phyloP scores from a whole-genome alignment of 176 grass and related monocot species.

The Oryza meyeriana region DNA sequence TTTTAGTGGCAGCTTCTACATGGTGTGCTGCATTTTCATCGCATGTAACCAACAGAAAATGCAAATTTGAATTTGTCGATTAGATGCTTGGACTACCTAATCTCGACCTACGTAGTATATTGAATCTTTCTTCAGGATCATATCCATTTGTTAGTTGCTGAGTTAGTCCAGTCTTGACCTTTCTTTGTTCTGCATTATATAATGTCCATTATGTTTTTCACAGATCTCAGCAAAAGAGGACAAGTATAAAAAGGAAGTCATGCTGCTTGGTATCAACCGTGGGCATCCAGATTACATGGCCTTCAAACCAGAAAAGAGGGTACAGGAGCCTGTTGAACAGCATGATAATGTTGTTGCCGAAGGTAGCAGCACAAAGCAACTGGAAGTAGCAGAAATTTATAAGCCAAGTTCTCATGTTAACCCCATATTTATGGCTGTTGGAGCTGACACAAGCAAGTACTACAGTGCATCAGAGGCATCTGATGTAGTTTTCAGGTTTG shows the following conservation, averaged over 20 bases:
- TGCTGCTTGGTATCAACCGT: conserved; percentile 56
- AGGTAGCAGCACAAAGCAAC: conserved; percentile 49
- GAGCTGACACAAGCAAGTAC: conserved; percentile 69
- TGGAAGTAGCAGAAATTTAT: conserved; percentile 84
- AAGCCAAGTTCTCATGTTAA: conserved; percentile 88
- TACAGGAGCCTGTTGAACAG: conserved; percentile 57
- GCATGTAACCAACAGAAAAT: too few relatives aligned
- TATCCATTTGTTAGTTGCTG: too few relatives aligned
- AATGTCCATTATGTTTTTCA: conserved; percentile 1
- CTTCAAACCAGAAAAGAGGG: conserved; percentile 76
- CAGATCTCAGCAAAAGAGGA: conserved; percentile 90
- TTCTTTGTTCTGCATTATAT: too few relatives aligned
- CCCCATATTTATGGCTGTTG: conserved; percentile 71
- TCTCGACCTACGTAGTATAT: too few relatives aligned
- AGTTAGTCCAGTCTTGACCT: too few relatives aligned
- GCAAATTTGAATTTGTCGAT: too few relatives aligned
- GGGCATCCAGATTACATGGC: conserved; percentile 70
- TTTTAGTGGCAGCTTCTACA: too few relatives aligned
- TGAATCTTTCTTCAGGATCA: too few relatives aligned
- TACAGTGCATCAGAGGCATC: conserved; percentile 78
- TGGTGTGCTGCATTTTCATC: too few relatives aligned
- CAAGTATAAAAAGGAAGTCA: conserved; percentile 82
- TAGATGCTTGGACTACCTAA: too few relatives aligned
- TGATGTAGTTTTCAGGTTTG: conserved; percentile 83
- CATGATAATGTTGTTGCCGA: conserved; percentile 49